These are phyloP conservation scores for Alternaria incomplexa DNA, from an alignment of 2,329 filamentous ascomycete species.

Conservation along the genomic window DNA sequence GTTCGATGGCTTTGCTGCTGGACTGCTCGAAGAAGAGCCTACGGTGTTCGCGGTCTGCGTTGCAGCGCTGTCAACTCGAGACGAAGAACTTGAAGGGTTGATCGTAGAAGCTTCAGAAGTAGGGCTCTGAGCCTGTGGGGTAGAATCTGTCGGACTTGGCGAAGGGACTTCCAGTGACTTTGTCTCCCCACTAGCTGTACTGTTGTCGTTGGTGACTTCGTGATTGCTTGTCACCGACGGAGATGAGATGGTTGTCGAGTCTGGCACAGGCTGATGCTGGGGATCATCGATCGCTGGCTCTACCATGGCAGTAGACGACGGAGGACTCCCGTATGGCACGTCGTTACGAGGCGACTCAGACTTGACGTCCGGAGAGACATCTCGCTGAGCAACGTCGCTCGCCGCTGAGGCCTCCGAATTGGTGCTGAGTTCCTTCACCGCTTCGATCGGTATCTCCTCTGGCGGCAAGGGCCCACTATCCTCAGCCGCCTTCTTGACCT, in stretches of 20 bases:
- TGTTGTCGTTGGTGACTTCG: neutral
- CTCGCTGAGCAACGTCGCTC: neutral
- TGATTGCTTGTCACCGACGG: neutral
- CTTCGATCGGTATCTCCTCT: slow-evolving; percentile 26
- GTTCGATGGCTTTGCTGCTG: slow-evolving; percentile 17
- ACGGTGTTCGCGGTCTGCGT: slow-evolving; percentile 19
- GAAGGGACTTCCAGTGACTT: neutral
- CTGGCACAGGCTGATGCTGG: neutral
- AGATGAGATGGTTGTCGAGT: neutral
- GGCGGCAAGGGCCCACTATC: slow-evolving; percentile 28
- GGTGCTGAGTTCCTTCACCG: slow-evolving; percentile 16
- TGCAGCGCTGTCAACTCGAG: slow-evolving; percentile 11
- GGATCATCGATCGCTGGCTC: neutral
- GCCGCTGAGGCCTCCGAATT: neutral
- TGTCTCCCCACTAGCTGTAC: neutral
- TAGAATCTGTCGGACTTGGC: neutral
- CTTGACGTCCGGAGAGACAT: neutral
- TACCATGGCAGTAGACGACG: neutral
- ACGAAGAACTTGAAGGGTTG: slow-evolving; percentile 4
- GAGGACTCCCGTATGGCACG: neutral
- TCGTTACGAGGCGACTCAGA: neutral
- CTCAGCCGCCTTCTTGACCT: slow-evolving; percentile 47
- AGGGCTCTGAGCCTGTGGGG: slow-evolving; percentile 5
- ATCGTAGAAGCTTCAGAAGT: slow-evolving; percentile 2
- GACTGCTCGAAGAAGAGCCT: slow-evolving; percentile 9